Base-by-base conservation (phyloP, 2,329 filamentous ascomycete genomes). In the Xylariales sp. region DNA sequence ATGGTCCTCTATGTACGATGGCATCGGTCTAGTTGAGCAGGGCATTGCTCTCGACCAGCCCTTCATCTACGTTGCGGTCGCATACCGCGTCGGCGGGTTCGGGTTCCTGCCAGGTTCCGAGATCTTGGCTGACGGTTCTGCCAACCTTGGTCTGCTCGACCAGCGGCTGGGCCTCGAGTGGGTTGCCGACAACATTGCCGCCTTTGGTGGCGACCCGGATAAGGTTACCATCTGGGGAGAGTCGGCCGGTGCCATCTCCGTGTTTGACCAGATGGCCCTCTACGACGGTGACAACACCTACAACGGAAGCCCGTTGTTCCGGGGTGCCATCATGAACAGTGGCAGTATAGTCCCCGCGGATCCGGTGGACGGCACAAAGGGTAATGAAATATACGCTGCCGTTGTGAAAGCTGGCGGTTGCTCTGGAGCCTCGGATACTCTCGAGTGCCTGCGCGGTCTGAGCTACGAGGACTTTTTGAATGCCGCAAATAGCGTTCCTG, bases 171-270 rank as follows among this genome's bases (percentile, higher is more conserved):
- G 70, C 0, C 57, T 85, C 14, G 50, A 82, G 42, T 85, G 81
- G 29, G 81, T 81, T 0, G 70, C 75, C 4, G 76, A 81, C 43
- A 81, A 84, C 47, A 82, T 85, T 41, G 72, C 64, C 0, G 62
- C 70, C 1, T 86, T 85, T 53, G 82, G 82, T 3, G 82, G 81
- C 3, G 80, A 85, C 48, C 76, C 80, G 0, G 60, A 63, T 4
- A 78, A 76, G 45, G 78, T 84, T 5, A 83, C 79, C 0, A 76
- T 84, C 36, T 83, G 75, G 73, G 81, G 81, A 4, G 74, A 83
- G 52, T 72, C 66, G 1, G 74, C 76, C 0, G 75, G 76, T 2
- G 58, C 70, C 2, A 81, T 83, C 37, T 82, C 78, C 0, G 77
- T 80, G 2, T 67, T 76, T 32, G 72, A 82, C 46, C 81, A 85